Evolutionary conservation across 2,329 filamentous ascomycete genomes (phyloP), one percentile per base, ranked within the genome.

Genomic region (Fonsecaea multimorphosa): DNA sequence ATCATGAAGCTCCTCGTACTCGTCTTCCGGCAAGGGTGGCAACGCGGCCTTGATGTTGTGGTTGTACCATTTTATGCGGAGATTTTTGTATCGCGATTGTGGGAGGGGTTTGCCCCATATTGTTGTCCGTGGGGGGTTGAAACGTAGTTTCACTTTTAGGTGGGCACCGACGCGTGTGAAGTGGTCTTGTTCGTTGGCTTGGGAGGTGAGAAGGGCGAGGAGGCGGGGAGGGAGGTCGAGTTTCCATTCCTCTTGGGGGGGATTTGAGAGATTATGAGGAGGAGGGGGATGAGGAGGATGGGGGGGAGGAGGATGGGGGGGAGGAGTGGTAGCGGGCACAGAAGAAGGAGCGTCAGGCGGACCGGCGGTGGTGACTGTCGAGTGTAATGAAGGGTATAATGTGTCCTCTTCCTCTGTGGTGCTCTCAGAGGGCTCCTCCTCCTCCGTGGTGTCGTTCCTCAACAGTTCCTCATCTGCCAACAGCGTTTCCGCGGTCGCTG

Each of bases 11-110:
- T 72, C 70, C 27, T 68, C 63, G 52, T 77, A 74, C 31, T 82
- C 78, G 4, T 71, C 27, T 49, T 76, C 74, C 14, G 79, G 76
- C 3, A 81, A 68, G 3, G 79, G 79, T 12, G 80, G 79, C 3
- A 80, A 69, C 14, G 79, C 66, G 54, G 71, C 73, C 0, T 70
- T 57, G 19, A 78, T 63, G 31, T 75, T 68, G 22, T 63, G 68
- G 1, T 69, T 62, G 67, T 80, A 81, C 78, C 79, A 81, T 58
- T 73, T 68, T 44, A 69, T 74, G 36, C 76, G 74, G 54, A 79
- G 75, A 55, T 78, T 79, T 51, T 68, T 72, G 55, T 73, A 72
- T 16, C 78, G 77, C 24, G 63, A 65, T 24, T 66, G 49, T 11
- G 74, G 61, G 2, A 79, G 29, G 4, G 75, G 75, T 40, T 70